Percentiles rank a stretch among this genome's conserved stretches.
These are phyloP conservation scores for Camelina neglecta DNA, from an alignment of 345 rosid species.

Conservation along the genomic window DNA sequence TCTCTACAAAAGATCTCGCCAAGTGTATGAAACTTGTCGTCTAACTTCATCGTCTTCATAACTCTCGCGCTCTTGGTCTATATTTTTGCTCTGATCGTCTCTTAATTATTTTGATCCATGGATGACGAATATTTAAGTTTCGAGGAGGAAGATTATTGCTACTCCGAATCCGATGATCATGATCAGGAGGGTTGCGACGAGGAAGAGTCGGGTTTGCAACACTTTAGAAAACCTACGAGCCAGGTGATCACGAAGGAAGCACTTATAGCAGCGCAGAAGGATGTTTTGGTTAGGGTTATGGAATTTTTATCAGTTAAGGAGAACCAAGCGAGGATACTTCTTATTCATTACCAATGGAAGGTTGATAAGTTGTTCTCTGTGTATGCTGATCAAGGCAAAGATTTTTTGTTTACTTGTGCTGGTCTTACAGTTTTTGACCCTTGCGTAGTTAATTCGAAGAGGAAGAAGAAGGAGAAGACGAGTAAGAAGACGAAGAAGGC, in stretches of 20 bases:
- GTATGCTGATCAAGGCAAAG: conserved; percentile 64
- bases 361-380: conserved; percentile 68
- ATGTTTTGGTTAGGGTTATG: conserved; percentile 74
- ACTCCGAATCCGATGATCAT: not conserved
- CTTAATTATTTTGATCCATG: conserved; percentile 14
- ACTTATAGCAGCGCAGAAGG: conserved; percentile 50
- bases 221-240: conserved; percentile 13
- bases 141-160: conserved; percentile 15
- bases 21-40: not conserved
- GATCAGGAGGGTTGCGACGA: not conserved
- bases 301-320: conserved; percentile 72
- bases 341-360: conserved; percentile 82
- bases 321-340: conserved; percentile 77
- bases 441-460: not conserved
- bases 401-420: conserved; percentile 59
- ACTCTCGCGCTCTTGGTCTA: not conserved
- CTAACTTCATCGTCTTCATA: not conserved
- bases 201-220: not conserved
- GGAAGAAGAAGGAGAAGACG: conserved; percentile 39
- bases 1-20: not conserved
- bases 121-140: not conserved
- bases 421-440: conserved; percentile 60
- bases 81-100: not conserved
- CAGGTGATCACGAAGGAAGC: conserved; percentile 21
- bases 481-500: not conserved